phyloP scores from a whole-genome alignment of 2,329 filamentous ascomycete genomes.

The Fusarium acutatum region DNA sequence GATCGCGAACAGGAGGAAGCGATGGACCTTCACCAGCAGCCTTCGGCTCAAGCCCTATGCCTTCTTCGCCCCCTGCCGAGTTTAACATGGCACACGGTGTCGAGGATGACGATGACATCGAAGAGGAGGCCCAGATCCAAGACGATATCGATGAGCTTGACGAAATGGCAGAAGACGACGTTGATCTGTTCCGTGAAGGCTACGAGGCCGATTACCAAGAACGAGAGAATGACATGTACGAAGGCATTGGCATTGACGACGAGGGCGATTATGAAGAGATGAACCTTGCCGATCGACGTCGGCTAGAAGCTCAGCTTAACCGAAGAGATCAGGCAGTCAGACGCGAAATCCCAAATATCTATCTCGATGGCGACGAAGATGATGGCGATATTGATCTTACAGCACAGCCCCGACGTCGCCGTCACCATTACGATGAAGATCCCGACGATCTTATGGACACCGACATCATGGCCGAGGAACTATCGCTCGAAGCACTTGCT shows the following conservation, averaged over 20 bases:
- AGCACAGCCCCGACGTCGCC: slow-evolving; percentile 82
- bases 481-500: slow-evolving; percentile 88
- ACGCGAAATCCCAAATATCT: slow-evolving; percentile 75
- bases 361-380: slow-evolving; percentile 83
- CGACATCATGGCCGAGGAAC: slow-evolving; percentile 94
- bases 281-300: slow-evolving; percentile 71
- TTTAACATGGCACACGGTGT: slow-evolving; percentile 72
- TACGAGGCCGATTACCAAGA: slow-evolving; percentile 76
- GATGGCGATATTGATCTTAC: slow-evolving; percentile 87
- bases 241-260: slow-evolving; percentile 77
- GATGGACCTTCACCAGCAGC: slow-evolving; percentile 62
- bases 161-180: slow-evolving; percentile 81
- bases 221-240: slow-evolving; percentile 74
- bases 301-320: slow-evolving; percentile 77
- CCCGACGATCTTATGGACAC: slow-evolving; percentile 90
- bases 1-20: slow-evolving; percentile 60
- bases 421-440: slow-evolving; percentile 94
- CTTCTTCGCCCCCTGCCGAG: slow-evolving; percentile 69
- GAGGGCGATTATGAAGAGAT: slow-evolving; percentile 78
- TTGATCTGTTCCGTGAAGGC: slow-evolving; percentile 79
- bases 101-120: slow-evolving; percentile 76
- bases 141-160: slow-evolving; percentile 81
- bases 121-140: slow-evolving; percentile 76
- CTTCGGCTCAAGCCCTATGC: slow-evolving; percentile 67
- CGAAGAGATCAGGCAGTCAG: slow-evolving; percentile 77